A percentile compares a stretch with the other conserved stretches of the same genome.
phyloP scores from a whole-genome alignment of 768 basidiomycete species.

The Amanita jacksonii region DNA sequence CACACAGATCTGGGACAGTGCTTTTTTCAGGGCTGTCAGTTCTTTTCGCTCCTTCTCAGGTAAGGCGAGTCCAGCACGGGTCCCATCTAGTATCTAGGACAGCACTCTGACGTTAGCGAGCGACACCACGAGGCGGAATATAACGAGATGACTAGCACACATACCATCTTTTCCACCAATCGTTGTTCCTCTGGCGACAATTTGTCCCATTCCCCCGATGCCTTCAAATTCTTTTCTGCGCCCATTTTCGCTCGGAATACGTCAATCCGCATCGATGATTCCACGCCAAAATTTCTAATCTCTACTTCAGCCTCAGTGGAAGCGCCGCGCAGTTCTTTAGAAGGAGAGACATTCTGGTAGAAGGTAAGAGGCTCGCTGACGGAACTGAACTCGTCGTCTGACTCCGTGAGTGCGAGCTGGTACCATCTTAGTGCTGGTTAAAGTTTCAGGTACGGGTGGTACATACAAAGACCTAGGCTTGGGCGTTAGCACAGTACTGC shows the following conservation, averaged over 20 bases:
- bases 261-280: slow-evolving; percentile 74
- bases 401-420: slow-evolving; percentile 52
- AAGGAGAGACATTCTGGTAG: slow-evolving; percentile 73
- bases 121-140: neutral
- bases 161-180: slow-evolving; percentile 76
- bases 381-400: slow-evolving; percentile 44
- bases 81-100: slow-evolving; percentile 58
- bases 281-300: slow-evolving; percentile 62
- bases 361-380: slow-evolving; percentile 57
- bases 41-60: slow-evolving; percentile 51
- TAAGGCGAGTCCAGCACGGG: slow-evolving; percentile 67
- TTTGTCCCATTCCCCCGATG: slow-evolving; percentile 49
- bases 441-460: neutral
- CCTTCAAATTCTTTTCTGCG: slow-evolving; percentile 60
- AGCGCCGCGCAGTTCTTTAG: slow-evolving; percentile 72
- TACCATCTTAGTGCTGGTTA: slow-evolving; percentile 47
- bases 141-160: slow-evolving; percentile 6
- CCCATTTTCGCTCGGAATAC: slow-evolving; percentile 64
- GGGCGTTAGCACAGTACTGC: slow-evolving; percentile 4
- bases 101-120: neutral
- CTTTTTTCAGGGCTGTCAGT: slow-evolving; percentile 59
- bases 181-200: slow-evolving; percentile 61
- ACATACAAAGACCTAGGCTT: slow-evolving; percentile 63
- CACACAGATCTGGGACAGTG: slow-evolving; percentile 65
- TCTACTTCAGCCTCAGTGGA: slow-evolving; percentile 67